Conservation (phyloP, 2,329 filamentous ascomycete genomes). For the Onygena corvina region DNA sequence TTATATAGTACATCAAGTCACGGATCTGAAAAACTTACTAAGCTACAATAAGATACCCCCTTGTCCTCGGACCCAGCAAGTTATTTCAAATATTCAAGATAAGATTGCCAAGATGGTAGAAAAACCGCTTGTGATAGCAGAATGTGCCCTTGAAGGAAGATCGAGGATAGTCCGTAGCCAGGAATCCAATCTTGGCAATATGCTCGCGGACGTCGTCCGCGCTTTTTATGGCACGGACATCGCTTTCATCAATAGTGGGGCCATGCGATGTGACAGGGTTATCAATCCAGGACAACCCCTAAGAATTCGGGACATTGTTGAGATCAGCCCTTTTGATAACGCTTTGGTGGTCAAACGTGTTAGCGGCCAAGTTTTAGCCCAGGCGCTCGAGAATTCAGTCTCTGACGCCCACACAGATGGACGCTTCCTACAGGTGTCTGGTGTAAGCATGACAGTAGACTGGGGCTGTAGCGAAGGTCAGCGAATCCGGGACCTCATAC, state of each 20-base stretch:
- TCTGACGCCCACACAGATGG: not conserved
- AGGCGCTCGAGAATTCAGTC: not conserved
- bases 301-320: not conserved
- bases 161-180: not conserved
- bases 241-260: not conserved
- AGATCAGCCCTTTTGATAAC: not conserved
- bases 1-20: not conserved
- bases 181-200: not conserved
- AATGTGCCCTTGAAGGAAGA: not conserved
- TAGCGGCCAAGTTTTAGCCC: not conserved
- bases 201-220: not conserved
- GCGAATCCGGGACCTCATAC: not conserved
- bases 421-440: not conserved
- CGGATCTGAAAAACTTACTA: not conserved
- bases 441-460: not conserved
- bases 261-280: not conserved
- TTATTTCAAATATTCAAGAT: not conserved
- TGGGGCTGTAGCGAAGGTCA: not conserved
- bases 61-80: not conserved
- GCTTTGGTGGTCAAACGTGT: not conserved
- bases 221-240: not conserved
- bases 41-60: not conserved
- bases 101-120: not conserved
- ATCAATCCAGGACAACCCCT: not conserved
- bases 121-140: not conserved